A percentile compares a stretch with the other conserved stretches of the same genome.
These are phyloP conservation scores for Bruguiera parviflora DNA, from an alignment of 345 rosid species.

Conservation along the genomic window DNA sequence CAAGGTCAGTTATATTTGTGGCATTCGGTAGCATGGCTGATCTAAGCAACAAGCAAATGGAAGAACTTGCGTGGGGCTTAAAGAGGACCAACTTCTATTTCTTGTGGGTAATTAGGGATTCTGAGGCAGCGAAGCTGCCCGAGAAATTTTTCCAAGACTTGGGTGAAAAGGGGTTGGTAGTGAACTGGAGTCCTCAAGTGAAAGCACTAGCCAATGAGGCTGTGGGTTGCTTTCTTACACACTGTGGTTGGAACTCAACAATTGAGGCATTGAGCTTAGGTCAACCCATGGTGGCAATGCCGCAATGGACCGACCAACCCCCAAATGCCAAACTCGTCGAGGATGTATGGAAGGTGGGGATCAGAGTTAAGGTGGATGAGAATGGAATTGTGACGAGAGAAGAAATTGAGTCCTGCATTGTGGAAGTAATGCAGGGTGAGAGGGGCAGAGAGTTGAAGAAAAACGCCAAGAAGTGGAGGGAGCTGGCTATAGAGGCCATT, in stretches of 20 bases:
- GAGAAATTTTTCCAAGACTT: conserved; percentile 25
- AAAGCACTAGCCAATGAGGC: conserved; percentile 43
- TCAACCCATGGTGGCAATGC: conserved; percentile 56
- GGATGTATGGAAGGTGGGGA: conserved; percentile 61
- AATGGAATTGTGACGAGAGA: conserved; percentile 50
- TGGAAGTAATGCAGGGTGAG: conserved; percentile 50
- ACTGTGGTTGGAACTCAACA: conserved; percentile 68
- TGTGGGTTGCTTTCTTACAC: conserved; percentile 57
- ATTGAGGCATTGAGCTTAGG: conserved; percentile 49
- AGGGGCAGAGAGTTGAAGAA: conserved; percentile 34
- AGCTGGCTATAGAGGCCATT: conserved; percentile 42
- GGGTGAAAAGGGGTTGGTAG: conserved; percentile 35
- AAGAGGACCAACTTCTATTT: conserved; percentile 31
- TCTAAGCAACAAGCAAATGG: conserved; percentile 43
- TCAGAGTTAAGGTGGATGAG: conserved; percentile 43
- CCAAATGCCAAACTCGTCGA: conserved; percentile 51
- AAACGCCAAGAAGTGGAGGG: conserved; percentile 45
- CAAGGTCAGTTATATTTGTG: conserved; percentile 46
- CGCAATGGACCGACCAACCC: conserved; percentile 55
- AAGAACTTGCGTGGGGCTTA: conserved; percentile 46
- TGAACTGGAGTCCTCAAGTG: conserved; percentile 56
- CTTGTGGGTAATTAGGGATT: conserved; percentile 59
- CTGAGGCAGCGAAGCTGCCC: conserved; percentile 46
- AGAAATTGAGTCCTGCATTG: conserved; percentile 46
- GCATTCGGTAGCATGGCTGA: conserved; percentile 64